Evolutionary conservation across 805 yeast species (phyloP).

Genomic region (Dipodascopsis uninucleata): DNA sequence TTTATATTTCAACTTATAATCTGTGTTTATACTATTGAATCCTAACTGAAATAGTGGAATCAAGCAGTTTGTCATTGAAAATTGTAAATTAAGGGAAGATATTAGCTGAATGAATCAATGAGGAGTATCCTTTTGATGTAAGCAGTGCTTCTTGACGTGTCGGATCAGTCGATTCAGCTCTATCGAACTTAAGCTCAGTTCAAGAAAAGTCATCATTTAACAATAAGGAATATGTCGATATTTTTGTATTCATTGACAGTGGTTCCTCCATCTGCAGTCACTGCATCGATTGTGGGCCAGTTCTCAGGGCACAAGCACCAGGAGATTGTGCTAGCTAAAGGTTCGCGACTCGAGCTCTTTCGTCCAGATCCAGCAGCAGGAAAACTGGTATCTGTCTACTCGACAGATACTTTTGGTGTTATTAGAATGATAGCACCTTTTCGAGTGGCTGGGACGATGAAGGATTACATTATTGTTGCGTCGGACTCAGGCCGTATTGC

Average conservation of each 20-base stretch:
- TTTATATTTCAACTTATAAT: too few species aligned
- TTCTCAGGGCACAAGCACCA: conserved; percentile 59
- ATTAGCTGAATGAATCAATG: too few species aligned
- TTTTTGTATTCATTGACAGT: conserved; percentile 67
- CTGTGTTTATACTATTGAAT: too few species aligned
- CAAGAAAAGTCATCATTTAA: too few species aligned
- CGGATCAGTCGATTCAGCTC: too few species aligned
- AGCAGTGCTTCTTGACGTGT: too few species aligned
- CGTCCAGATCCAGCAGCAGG: conserved; percentile 56
- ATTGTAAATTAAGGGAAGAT: too few species aligned
- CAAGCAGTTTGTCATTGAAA: too few species aligned
- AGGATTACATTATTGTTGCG: conserved; percentile 61
- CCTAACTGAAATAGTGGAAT: too few species aligned
- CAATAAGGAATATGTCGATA: too few species aligned
- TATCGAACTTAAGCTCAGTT: too few species aligned
- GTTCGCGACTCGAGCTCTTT: conserved; percentile 53
- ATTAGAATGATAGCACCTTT: conserved; percentile 53
- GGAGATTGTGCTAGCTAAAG: conserved; percentile 57
- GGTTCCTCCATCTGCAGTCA: conserved; percentile 53
- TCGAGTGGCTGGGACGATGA: conserved; percentile 49
- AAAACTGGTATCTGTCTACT: conserved; percentile 43
- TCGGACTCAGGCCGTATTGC: conserved; percentile 77
- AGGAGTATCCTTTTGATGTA: too few species aligned
- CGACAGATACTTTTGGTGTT: conserved; percentile 54
- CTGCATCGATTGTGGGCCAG: conserved; percentile 60